Evolutionary conservation across 352 stramenopile species (phyloP).

Genomic region (Pythium sukuiense): DNA sequence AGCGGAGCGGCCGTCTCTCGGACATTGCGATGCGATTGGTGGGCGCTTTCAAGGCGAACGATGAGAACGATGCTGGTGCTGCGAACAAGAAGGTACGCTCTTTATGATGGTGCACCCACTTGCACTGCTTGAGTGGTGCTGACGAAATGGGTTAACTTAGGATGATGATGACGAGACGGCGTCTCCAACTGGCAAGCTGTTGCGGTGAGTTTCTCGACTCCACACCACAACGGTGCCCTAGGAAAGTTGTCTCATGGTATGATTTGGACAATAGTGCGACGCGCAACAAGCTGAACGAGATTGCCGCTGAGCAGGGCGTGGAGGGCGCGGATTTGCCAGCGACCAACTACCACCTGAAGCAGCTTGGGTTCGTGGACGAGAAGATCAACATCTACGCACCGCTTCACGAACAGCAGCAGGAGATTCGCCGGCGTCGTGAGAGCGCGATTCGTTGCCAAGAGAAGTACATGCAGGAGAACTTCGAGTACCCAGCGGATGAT

Average conservation of each 20-base stretch:
- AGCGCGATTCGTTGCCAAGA: conserved; percentile 40
- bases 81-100: conserved; percentile 6
- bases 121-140: no score
- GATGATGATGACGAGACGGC: conserved; percentile 9
- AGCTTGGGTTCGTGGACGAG: conserved; percentile 61
- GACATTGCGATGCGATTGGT: conserved; percentile 27
- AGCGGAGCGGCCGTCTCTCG: conserved; percentile 30
- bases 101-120: neutral
- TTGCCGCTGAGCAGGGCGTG: conserved; percentile 23
- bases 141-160: neutral
- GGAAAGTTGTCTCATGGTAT: neutral
- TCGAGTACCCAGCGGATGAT: conserved; percentile 37
- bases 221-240: neutral
- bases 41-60: conserved; percentile 26
- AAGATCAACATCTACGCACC: conserved; percentile 84
- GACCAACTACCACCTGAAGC: conserved; percentile 81
- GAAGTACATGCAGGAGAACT: conserved; percentile 40
- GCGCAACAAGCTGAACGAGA: conserved; percentile 37
- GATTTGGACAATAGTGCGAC: conserved; percentile 26
- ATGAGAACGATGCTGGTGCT: conserved; percentile 3
- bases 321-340: conserved; percentile 29
- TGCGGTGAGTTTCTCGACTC: conserved; percentile 26
- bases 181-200: conserved; percentile 33
- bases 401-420: conserved; percentile 57
- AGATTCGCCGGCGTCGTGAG: conserved; percentile 61